These are phyloP conservation scores for Bruguiera gymnorhiza DNA, from an alignment of 345 rosid species.

Conservation along the genomic window DNA sequence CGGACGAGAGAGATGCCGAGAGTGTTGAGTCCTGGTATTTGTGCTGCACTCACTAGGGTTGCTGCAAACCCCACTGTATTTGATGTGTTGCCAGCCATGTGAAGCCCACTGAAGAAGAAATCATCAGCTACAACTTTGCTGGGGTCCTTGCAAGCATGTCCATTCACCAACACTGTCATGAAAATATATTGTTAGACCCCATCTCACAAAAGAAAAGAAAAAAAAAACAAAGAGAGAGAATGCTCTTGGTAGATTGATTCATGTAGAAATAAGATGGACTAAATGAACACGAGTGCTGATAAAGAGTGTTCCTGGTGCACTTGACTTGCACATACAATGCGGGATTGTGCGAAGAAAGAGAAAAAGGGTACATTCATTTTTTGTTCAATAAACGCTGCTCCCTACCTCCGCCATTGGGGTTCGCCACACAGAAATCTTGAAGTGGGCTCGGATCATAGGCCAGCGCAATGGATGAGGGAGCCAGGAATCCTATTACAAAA, in stretches of 20 bases:
- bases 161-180: not conserved
- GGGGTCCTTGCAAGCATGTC: slow-evolving; percentile 1
- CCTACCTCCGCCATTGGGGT: slow-evolving; percentile 13
- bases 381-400: too few species aligned
- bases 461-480: slow-evolving; percentile 5
- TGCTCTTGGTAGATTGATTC: too few species aligned
- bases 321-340: not conserved
- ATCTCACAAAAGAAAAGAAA: too few species aligned
- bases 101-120: slow-evolving; percentile 4
- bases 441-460: slow-evolving; percentile 26
- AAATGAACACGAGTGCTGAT: not conserved
- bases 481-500: slow-evolving; percentile 1
- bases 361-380: too few species aligned
- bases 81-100: not conserved
- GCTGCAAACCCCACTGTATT: not conserved
- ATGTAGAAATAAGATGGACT: too few species aligned
- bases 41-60: not conserved
- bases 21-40: slow-evolving; percentile 8
- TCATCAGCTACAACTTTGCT: not conserved
- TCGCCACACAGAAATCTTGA: slow-evolving; percentile 31
- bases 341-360: not conserved
- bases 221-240: too few species aligned
- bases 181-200: too few species aligned
- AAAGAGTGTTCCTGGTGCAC: not conserved
- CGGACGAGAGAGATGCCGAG: slow-evolving; percentile 1